Evolutionary conservation across 768 basidiomycete species (phyloP).

Genomic region (Rhodotorula diobovata): DNA sequence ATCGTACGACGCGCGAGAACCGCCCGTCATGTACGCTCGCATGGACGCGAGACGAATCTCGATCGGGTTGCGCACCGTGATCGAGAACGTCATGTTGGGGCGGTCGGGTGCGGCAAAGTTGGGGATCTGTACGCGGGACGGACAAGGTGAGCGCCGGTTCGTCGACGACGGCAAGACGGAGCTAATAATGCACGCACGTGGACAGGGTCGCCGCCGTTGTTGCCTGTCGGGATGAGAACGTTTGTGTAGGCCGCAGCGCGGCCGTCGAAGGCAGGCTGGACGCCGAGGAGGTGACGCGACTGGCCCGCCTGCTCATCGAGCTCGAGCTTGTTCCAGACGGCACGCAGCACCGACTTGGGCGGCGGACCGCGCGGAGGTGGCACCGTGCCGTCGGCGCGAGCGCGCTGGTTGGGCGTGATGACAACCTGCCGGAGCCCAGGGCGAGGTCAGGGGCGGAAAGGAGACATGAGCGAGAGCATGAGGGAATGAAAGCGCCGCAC

Average conservation of each 20-base stretch:
- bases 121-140: neutral
- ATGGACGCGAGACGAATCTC: neutral
- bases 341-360: slow-evolving; percentile 3
- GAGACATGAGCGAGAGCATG: neutral
- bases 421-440: neutral
- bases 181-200: neutral
- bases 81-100: neutral
- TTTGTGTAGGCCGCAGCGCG: neutral
- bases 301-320: neutral
- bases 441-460: too few species aligned
- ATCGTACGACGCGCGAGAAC: neutral
- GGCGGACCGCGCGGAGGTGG: neutral
- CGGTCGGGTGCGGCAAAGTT: neutral
- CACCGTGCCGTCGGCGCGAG: neutral
- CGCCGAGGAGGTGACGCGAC: neutral
- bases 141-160: neutral
- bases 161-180: too few species aligned
- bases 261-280: slow-evolving; percentile 8
- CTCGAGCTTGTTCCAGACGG: neutral
- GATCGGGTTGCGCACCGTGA: neutral
- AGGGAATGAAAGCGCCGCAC: neutral
- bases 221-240: neutral
- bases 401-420: neutral
- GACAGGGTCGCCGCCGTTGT: neutral
- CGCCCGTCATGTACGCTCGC: neutral